Evolutionary conservation across 106 monocot species (phyloP).

Genomic region (Platanthera guangdongensis): DNA sequence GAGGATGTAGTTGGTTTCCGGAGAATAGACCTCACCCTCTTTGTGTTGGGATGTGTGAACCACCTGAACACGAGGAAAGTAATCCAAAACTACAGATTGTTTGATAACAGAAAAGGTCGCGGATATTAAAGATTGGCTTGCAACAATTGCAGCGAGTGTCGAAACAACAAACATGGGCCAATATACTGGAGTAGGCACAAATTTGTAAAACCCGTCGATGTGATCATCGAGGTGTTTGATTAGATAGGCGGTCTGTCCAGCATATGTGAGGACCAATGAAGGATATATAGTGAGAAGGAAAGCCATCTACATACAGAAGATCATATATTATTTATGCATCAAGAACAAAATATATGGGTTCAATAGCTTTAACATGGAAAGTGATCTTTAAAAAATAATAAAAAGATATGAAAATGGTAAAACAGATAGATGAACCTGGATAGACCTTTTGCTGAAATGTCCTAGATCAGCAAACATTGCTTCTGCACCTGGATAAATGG

Average conservation of each 20-base stretch:
- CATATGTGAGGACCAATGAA: conserved; percentile 69
- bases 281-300: conserved; percentile 74
- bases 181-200: conserved; percentile 43
- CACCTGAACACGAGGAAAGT: conserved; percentile 74
- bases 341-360: too few species aligned
- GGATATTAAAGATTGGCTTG: conserved; percentile 85
- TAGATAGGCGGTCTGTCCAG: conserved; percentile 74
- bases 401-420: background rate
- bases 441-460: conserved; percentile 82
- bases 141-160: conserved; percentile 67
- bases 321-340: too few species aligned
- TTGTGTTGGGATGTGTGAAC: conserved; percentile 60
- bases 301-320: conserved; percentile 49
- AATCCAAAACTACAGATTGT: conserved; percentile 59
- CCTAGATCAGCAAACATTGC: conserved; percentile 94
- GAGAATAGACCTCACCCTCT: conserved; percentile 82
- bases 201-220: conserved; percentile 62
- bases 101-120: conserved; percentile 82
- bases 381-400: background rate
- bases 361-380: background rate
- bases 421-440: conserved; percentile 37
- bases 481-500: conserved; percentile 45
- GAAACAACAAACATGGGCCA: conserved; percentile 83
- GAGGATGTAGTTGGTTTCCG: conserved; percentile 71
- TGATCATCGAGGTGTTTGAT: conserved; percentile 46